These are phyloP conservation scores for Phoma sp. DNA, from an alignment of 2,329 filamentous ascomycete genomes.

Conservation along the genomic window DNA sequence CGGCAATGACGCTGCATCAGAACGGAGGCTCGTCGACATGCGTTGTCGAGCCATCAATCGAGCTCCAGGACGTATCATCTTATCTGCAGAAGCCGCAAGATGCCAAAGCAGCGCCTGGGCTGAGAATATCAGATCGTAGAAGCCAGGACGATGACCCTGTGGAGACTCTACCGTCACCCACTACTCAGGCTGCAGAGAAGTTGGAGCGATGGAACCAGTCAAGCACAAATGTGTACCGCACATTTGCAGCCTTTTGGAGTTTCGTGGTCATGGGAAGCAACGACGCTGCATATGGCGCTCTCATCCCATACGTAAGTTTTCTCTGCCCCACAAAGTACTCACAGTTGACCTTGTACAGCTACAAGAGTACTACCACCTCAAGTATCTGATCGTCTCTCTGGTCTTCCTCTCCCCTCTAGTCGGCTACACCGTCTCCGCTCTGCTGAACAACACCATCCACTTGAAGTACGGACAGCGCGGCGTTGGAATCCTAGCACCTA, in stretches of 20 bases:
- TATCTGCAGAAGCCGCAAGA: constrained; percentile 27
- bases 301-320: constrained; percentile 56
- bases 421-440: constrained; percentile 68
- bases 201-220: constrained; percentile 70
- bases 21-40: constrained; percentile 45
- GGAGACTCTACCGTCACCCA: constrained; percentile 55
- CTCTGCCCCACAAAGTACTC: background rate
- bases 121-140: constrained; percentile 27
- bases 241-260: constrained; percentile 64
- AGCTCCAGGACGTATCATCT: constrained; percentile 39
- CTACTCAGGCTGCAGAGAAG: constrained; percentile 48
- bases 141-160: constrained; percentile 31
- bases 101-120: constrained; percentile 23
- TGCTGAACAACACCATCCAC: constrained; percentile 70
- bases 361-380: constrained; percentile 66
- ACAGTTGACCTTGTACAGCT: constrained; percentile 49
- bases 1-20: constrained; percentile 32
- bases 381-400: constrained; percentile 68
- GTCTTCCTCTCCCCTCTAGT: constrained; percentile 71
- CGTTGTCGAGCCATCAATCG: constrained; percentile 38
- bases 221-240: constrained; percentile 63
- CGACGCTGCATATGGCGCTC: constrained; percentile 66
- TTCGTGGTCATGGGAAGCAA: constrained; percentile 72
- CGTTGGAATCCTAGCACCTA: constrained; percentile 68
- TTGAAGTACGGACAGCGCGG: constrained; percentile 72